phyloP scores from a whole-genome alignment of 257 asterid genomes.

The Cruciata laevipes region DNA sequence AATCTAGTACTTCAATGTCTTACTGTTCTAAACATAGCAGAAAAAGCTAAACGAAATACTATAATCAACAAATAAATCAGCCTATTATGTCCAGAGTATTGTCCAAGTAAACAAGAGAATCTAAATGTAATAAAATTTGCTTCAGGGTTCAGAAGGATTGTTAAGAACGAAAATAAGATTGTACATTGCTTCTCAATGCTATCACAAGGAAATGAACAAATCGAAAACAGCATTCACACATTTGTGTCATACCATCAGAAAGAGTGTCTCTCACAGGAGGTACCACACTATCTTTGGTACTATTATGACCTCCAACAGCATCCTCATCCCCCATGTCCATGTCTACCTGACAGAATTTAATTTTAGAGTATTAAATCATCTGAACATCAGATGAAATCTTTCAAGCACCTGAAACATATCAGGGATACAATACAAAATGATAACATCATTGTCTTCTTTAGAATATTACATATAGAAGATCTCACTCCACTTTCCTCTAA shows the following conservation, averaged over 20 bases:
- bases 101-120: too few species aligned
- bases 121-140: too few species aligned
- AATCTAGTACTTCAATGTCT: not conserved
- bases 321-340: conserved; percentile 89
- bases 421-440: not conserved
- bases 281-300: conserved; percentile 34
- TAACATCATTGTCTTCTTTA: not conserved
- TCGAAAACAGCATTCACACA: not conserved
- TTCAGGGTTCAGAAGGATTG: not conserved
- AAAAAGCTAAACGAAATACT: not conserved
- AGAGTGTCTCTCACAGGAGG: conserved; percentile 31
- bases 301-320: conserved; percentile 27
- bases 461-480: not conserved
- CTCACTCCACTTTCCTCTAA: not conserved
- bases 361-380: not conserved
- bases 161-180: not conserved
- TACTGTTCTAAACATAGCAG: not conserved
- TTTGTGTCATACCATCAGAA: conserved; percentile 37
- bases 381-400: not conserved
- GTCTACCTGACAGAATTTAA: conserved; percentile 58
- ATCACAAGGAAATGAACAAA: not conserved
- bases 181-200: too few species aligned
- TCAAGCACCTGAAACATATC: not conserved
- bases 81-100: not conserved
- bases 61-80: not conserved